phyloP scores from a whole-genome alignment of 2,329 filamentous ascomycete genomes.

The Xylariaceae sp. region DNA sequence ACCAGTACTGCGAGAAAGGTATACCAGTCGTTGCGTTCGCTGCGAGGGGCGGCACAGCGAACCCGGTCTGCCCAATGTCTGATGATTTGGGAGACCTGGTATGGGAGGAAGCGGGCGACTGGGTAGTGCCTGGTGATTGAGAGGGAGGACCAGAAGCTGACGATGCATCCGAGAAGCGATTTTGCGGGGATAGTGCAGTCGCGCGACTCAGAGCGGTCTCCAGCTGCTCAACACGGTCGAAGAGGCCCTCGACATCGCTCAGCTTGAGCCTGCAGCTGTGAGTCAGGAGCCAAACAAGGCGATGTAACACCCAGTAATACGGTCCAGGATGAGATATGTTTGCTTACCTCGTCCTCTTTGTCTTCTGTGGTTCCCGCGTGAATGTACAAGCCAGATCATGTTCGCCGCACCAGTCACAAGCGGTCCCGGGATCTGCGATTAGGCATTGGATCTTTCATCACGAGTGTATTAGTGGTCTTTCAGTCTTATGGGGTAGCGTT shows the following conservation, averaged over 20 bases:
- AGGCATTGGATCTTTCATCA: constrained; percentile 4
- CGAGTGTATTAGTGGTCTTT: neutral
- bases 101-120: too few relatives aligned
- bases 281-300: neutral
- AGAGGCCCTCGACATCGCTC: constrained; percentile 6
- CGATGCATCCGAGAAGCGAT: neutral
- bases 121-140: too few relatives aligned
- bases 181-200: neutral
- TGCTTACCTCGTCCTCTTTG: neutral
- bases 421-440: neutral
- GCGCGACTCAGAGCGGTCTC: neutral
- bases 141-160: too few relatives aligned
- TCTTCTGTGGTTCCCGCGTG: constrained; percentile 3
- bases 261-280: neutral
- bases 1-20: constrained; percentile 5
- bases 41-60: too few relatives aligned
- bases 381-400: constrained; percentile 8
- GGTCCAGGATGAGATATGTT: neutral
- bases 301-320: neutral
- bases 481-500: too few relatives aligned
- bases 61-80: neutral
- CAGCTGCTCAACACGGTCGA: constrained; percentile 5
- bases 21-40: neutral
- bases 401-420: constrained; percentile 7
- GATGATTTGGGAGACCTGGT: neutral